phyloP scores from a whole-genome alignment of 805 yeast species.

The Isabelozyma pseudorhagii region DNA sequence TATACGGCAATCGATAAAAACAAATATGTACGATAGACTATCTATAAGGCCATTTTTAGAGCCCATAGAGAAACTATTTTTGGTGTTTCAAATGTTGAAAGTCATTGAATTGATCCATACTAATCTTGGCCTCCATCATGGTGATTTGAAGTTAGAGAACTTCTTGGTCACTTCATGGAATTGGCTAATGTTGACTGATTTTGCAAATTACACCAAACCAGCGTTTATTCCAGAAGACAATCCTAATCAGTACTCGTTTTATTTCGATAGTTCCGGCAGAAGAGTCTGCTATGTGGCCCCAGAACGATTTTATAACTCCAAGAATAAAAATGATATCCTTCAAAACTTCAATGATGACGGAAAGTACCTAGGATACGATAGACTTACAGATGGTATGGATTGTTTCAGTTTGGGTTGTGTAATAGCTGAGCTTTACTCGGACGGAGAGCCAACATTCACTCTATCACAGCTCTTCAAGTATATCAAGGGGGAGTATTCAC shows the following conservation, averaged over 20 bases:
- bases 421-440: constrained; percentile 82
- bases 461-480: constrained; percentile 84
- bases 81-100: constrained; percentile 74
- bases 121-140: constrained; percentile 60
- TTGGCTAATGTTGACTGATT: constrained; percentile 81
- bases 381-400: constrained; percentile 64
- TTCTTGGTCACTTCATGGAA: constrained; percentile 84
- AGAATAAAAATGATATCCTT: constrained; percentile 16
- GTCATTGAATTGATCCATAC: constrained; percentile 64
- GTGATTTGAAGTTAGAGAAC: constrained; percentile 91
- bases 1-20: constrained; percentile 74
- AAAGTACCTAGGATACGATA: constrained; percentile 17
- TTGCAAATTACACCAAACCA: constrained; percentile 77
- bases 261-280: constrained; percentile 85
- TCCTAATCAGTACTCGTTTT: constrained; percentile 88
- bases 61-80: constrained; percentile 77
- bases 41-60: constrained; percentile 85
- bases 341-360: constrained; percentile 22
- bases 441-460: constrained; percentile 84
- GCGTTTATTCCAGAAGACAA: constrained; percentile 84
- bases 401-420: constrained; percentile 82
- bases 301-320: constrained; percentile 63
- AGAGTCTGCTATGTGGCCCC: constrained; percentile 92
- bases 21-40: constrained; percentile 83
- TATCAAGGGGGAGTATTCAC: constrained; percentile 62